Evolutionary conservation across 305 asterid genomes (phyloP), one percentile per base, ranked within the genome.

Genomic region (Euphrasia arctica): DNA sequence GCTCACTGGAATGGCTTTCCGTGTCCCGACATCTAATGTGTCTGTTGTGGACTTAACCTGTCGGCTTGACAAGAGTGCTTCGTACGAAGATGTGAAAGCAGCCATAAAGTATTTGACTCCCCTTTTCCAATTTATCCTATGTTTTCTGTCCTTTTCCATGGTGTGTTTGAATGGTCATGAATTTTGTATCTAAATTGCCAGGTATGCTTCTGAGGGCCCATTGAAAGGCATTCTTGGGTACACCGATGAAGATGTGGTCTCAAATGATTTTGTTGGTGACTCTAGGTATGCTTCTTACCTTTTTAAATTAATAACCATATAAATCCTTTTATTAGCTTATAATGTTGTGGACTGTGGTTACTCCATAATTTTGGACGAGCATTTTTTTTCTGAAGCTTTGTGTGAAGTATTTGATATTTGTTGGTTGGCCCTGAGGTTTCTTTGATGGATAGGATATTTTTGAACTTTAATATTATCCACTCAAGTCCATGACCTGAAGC

Each of bases 1-100:
- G 79, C 96, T 92, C 76, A 92, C 98, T 31, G 98, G 99, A 62
- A 93, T 93, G 99, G 99, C 99, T 9, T 93, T 93, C 82, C 97
- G 99, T 71, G 97, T 93, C 25, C 99, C 99, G 7, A 93, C 97
- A 12, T 89, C 99, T 64, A 93, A 93, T 78, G 99, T 93, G 32
- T 93, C 99, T 62, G 99, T 93, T 64, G 99, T 93, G 60, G 99
- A 93, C 79, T 73, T 93, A 70, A 93, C 99, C 74, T 88, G 96
- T 71, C 94, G 99, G 63, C 89, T 93, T 70, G 95, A 82, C 62
- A 93, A 88, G 79, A 74, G 78, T 69, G 96, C 95, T 62, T 88
- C 99, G 58, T 93, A 93, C 71, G 99, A 90, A 28, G 99, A 93
- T 77, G 97, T 93, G 68, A 93, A 93, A 73, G 96, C 95, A 66